These are phyloP conservation scores for Calonectria ilicicola DNA, from an alignment of 2,329 filamentous ascomycete species.

Conservation along the genomic window DNA sequence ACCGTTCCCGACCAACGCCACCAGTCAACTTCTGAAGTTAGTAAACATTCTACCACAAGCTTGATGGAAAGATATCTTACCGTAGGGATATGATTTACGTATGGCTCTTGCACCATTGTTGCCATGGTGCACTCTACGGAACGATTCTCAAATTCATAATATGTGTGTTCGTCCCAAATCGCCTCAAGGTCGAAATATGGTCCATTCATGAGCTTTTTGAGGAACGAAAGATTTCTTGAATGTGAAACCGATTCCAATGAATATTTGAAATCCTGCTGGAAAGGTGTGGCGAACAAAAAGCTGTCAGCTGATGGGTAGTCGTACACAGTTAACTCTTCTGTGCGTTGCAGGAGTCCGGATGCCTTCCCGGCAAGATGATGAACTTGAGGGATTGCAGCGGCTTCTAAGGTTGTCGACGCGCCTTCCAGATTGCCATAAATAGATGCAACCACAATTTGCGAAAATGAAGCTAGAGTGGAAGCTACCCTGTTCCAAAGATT, in stretches of 20 bases:
- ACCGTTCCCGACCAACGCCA: conserved; percentile 72
- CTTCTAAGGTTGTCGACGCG: neutral
- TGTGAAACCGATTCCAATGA: conserved; percentile 71
- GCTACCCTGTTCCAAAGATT: neutral
- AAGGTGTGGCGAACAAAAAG: conserved; percentile 59
- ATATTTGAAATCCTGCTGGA: conserved; percentile 61
- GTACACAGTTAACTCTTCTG: conserved; percentile 46
- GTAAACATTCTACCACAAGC: too few species aligned
- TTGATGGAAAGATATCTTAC: conserved; percentile 53
- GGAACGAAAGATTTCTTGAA: conserved; percentile 72
- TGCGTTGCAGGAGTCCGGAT: neutral
- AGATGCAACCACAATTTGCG: neutral
- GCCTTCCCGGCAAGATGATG: conserved; percentile 29
- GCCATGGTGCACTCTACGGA: conserved; percentile 79
- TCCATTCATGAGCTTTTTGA: conserved; percentile 72
- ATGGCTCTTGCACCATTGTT: conserved; percentile 83
- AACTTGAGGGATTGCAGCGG: neutral
- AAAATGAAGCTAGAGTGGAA: neutral
- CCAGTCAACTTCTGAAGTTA: conserved; percentile 63
- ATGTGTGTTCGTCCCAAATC: conserved; percentile 83
- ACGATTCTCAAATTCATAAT: conserved; percentile 76
- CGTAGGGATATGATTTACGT: conserved; percentile 82
- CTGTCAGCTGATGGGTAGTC: conserved; percentile 52
- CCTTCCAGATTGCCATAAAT: neutral
- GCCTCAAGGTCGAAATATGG: conserved; percentile 80